Evolutionary conservation across 371 early-diverging fungal genomes (phyloP).

Genomic region (Blyttiomyces sp.): DNA sequence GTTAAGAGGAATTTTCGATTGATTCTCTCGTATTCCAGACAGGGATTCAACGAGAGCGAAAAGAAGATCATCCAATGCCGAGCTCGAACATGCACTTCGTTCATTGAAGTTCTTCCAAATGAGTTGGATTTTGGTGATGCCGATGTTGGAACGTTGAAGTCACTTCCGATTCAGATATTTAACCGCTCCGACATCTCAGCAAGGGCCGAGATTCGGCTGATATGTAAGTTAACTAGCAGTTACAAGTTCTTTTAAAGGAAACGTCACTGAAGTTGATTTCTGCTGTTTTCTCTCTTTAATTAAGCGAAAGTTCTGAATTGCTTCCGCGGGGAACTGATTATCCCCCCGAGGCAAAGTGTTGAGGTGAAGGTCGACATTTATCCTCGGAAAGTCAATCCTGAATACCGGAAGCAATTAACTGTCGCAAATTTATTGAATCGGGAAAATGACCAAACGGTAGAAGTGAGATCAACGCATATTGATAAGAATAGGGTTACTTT

Average conservation of each 20-base stretch:
- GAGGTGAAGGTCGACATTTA: slow-evolving; percentile 90
- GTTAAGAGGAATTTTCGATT: slow-evolving; percentile 73
- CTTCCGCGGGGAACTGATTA: slow-evolving; percentile 69
- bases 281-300: not conserved
- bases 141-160: slow-evolving; percentile 90
- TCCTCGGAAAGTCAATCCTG: slow-evolving; percentile 96
- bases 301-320: slow-evolving; percentile 90
- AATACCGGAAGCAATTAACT: slow-evolving; percentile 94
- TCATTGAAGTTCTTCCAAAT: slow-evolving; percentile 80
- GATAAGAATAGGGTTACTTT: slow-evolving; percentile 94
- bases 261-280: not conserved
- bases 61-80: slow-evolving; percentile 87
- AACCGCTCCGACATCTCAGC: slow-evolving; percentile 89
- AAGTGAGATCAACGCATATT: slow-evolving; percentile 89
- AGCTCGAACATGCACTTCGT: slow-evolving; percentile 88
- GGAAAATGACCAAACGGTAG: slow-evolving; percentile 86
- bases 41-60: slow-evolving; percentile 54
- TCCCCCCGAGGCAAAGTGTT: slow-evolving; percentile 79
- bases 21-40: slow-evolving; percentile 60
- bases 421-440: slow-evolving; percentile 86
- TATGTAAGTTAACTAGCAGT: slow-evolving; percentile 19
- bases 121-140: slow-evolving; percentile 91
- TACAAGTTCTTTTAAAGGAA: not conserved
- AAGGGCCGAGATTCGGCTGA: slow-evolving; percentile 79
- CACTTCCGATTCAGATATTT: slow-evolving; percentile 72